Base-by-base conservation (phyloP, 805 yeast genomes). In the Zygoascus biomembranicola region DNA sequence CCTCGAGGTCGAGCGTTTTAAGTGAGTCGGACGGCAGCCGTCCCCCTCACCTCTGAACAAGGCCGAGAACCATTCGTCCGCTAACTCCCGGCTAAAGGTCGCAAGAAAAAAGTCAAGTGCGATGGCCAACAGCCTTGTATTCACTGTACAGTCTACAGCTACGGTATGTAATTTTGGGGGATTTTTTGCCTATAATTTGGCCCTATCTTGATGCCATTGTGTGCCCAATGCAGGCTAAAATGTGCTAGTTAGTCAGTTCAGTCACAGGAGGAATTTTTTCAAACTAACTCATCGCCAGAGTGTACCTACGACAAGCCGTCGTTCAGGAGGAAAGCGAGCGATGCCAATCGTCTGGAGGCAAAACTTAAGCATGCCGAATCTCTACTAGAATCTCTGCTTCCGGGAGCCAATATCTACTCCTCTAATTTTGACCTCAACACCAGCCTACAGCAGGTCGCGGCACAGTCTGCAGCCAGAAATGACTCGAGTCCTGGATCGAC, bases 231-330 rank as follows among this genome's bases (percentile, higher is more conserved):
- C 28, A 23, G 28, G 28, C 28, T 23, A 23, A 23, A 23, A 23
- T 23, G 28, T 23, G 28, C 28, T 23, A 23, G 28, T 23, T 23
- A 23, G 28, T 23, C 28, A 23, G 6, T 3, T 23, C 6, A 23
- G 28, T 23, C 28, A 23, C 28, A 23, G 6, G 6, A 6, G 28
- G 6, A 4, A 4, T 23, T 23, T 23, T 23, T 23, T 23, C 28
- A 3, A 23, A 23, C 32, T 14, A 42, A 42, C 44, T 18, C 20
- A 13, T n/a, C 39, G 3, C 14, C 49, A 61, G 70, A 80, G 54
- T 89, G 97, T 69, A 81, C 95, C 0, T 89, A 89, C 66, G 87
- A 85, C 63, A 88, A 87, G 62, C 92, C 95, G 9, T 76, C 84
- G 51, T 71, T 76, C 52, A 69, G 87, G 49, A 80, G 78, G 62